Evolutionary conservation across 192 early-diverging fungal genomes (phyloP).

Genomic region (Phlyctochytrium planicorne): DNA sequence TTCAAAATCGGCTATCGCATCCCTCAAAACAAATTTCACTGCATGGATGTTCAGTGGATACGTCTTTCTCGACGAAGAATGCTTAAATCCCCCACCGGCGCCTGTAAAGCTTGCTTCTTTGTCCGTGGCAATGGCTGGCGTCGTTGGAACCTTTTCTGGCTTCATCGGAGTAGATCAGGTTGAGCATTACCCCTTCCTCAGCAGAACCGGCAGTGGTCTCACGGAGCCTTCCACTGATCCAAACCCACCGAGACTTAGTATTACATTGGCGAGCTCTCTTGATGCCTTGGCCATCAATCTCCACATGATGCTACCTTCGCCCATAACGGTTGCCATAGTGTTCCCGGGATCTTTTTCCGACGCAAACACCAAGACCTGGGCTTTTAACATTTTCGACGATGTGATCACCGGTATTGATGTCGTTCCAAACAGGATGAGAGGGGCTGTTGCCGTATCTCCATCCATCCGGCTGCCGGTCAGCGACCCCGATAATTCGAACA

Average conservation of each 20-base stretch:
- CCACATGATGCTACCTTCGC: constrained; percentile 4
- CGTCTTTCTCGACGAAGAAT: not conserved
- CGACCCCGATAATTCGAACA: not conserved
- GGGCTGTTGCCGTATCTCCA: constrained; percentile 5
- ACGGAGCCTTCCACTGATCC: not conserved
- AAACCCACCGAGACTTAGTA: not conserved
- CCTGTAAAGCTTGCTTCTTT: not conserved
- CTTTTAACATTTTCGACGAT: not conserved
- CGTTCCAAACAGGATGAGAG: not conserved
- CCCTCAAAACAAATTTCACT: not conserved
- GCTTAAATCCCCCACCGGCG: no score
- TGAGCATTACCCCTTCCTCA: not conserved
- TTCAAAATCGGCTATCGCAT: not conserved
- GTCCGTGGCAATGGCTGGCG: not conserved
- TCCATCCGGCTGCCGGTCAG: not conserved
- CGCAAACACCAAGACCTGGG: no score
- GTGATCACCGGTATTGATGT: not conserved
- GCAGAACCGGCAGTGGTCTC: not conserved
- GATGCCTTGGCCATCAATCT: constrained; percentile 6
- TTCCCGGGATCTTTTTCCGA: no score
- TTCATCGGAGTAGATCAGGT: not conserved
- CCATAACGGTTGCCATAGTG: not conserved
- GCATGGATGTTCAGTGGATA: not conserved
- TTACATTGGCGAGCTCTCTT: not conserved
- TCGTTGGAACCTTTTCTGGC: not conserved